Conservation (phyloP, 768 basidiomycete species). For the Cubamyces sp. region DNA sequence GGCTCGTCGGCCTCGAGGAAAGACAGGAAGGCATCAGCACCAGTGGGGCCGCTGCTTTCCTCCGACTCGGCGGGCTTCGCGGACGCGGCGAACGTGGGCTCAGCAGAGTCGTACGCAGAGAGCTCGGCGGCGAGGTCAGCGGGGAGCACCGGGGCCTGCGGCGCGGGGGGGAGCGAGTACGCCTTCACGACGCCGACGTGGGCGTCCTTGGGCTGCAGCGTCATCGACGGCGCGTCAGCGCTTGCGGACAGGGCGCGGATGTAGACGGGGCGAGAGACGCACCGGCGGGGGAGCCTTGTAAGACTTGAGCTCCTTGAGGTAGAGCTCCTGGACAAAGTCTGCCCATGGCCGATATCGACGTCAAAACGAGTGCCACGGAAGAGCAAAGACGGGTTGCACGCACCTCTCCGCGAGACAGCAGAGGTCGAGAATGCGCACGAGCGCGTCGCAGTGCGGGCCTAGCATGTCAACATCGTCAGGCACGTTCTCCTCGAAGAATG, state of each 20-base stretch:
- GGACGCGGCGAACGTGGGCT: conserved; percentile 55
- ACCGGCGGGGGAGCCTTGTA: conserved; percentile 83
- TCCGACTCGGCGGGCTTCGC: conserved; percentile 37
- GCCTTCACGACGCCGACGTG: conserved; percentile 86
- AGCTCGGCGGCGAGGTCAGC: conserved; percentile 88
- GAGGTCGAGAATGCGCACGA: conserved; percentile 64
- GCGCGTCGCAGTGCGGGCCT: conserved; percentile 60
- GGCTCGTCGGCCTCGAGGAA: conserved; percentile 85
- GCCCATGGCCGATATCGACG: conserved; percentile 7
- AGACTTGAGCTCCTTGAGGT: conserved; percentile 84
- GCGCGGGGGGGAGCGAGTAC: conserved; percentile 74
- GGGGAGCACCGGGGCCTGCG: conserved; percentile 77
- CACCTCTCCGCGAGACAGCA: conserved; percentile 66
- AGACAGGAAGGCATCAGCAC: conserved; percentile 74
- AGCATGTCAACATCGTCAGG: not conserved
- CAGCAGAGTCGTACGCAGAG: conserved; percentile 79
- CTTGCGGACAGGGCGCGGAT: not conserved
- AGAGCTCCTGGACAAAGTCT: conserved; percentile 95
- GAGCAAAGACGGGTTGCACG: conserved; percentile 26
- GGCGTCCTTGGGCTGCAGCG: conserved; percentile 80
- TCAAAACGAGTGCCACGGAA: conserved; percentile 30
- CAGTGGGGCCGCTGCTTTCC: conserved; percentile 36
- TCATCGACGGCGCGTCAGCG: not conserved
- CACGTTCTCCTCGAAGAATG: not conserved
- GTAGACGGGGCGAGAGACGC: conserved; percentile 38